Base-by-base conservation (phyloP, 768 basidiomycete species). In the Trametes meyenii region DNA sequence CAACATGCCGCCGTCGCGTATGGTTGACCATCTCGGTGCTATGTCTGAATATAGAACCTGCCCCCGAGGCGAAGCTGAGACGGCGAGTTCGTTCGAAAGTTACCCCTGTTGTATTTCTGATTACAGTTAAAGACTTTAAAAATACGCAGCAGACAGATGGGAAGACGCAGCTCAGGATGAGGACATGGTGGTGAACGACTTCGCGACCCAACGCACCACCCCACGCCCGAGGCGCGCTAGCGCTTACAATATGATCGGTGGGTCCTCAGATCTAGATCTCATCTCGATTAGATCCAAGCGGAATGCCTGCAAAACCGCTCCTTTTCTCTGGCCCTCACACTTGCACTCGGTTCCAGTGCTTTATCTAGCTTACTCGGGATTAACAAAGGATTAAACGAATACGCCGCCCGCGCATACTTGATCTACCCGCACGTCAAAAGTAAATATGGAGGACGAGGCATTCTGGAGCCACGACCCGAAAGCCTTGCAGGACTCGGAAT, bases 401-500 rank as follows among this genome's bases (percentile, higher is more conserved):
- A 33, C 29, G 4, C 3, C 29, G 29, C 29, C 29, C n/a, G n/a
- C n/a, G n/a, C n/a, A n/a, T n/a, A n/a, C n/a, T n/a, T n/a, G n/a
- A n/a, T n/a, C n/a, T n/a, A n/a, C n/a, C n/a, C n/a, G n/a, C n/a
- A n/a, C n/a, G n/a, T n/a, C n/a, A n/a, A 5, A 14, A 13, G 13
- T n/a, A n/a, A 12, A 3, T 11, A 67, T 67, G 66, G 67, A 67
- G 1, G 64, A 67, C 50, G 67, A 67, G 35, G 53, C 19, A 1
- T 38, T 67, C n/a, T 89, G 88, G 88, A 83, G 83, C 60, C 83
- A 85, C 61, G 72, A 76, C 44, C 78, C 17, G 68, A 73, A 50
- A 60, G 68, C 43, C 65, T 69, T 61, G 63, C 73, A 52, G 50
- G 81, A 88, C 26, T 72, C 77, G 3, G 89, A 92, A 69, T 92